Evolutionary conservation across 768 basidiomycete species (phyloP).

Genomic region (Tubosaeta sp.): DNA sequence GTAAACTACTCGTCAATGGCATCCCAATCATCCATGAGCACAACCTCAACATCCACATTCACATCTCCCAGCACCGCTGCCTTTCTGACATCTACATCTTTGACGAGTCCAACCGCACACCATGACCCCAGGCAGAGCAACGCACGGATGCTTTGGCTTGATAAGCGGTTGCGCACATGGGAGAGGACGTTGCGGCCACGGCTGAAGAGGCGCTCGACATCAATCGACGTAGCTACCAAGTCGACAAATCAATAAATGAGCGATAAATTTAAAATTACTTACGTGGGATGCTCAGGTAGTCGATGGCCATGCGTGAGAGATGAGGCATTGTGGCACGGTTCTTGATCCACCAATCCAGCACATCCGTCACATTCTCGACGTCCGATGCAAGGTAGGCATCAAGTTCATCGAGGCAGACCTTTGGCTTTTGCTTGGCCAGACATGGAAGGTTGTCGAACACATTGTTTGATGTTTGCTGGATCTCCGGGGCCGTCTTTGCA

Average conservation of each 20-base stretch:
- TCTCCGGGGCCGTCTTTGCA: too few species aligned
- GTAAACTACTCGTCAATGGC: constrained; percentile 8
- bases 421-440: not conserved
- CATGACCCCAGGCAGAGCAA: not conserved
- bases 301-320: too few species aligned
- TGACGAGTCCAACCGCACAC: too few species aligned
- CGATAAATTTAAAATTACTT: too few species aligned
- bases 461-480: too few species aligned
- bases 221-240: not conserved
- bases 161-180: not conserved
- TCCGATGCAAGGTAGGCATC: not conserved
- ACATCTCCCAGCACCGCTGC: too few species aligned
- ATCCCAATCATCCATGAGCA: constrained; percentile 18
- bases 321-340: too few species aligned
- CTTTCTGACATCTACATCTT: too few species aligned
- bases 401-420: not conserved
- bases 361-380: constrained; percentile 1
- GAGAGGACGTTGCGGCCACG: not conserved
- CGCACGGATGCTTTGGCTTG: not conserved
- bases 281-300: too few species aligned
- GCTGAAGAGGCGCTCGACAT: not conserved
- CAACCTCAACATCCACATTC: too few species aligned
- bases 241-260: too few species aligned
- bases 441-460: not conserved
- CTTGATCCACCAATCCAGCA: too few species aligned